phyloP scores from a whole-genome alignment of 148 eudicot genomes.

The Arbutus unedo region DNA sequence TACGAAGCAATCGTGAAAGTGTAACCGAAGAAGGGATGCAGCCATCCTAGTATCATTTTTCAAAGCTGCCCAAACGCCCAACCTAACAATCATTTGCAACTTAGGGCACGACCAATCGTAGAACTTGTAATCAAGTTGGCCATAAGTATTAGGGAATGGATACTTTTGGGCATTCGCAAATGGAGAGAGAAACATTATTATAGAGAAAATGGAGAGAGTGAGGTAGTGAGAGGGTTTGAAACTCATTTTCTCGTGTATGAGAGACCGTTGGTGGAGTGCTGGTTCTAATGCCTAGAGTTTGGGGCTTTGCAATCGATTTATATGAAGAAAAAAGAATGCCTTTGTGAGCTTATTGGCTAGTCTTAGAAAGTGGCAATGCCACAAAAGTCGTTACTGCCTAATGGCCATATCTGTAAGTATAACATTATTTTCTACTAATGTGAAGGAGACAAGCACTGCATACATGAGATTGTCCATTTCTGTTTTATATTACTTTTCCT shows the following conservation, averaged over 20 bases:
- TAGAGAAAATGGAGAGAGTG: background rate
- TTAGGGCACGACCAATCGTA: slow-evolving; percentile 46
- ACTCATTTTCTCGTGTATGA: slow-evolving; percentile 12
- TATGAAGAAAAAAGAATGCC: slow-evolving; percentile 7
- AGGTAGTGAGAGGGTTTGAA: slow-evolving; percentile 6
- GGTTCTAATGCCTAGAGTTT: background rate
- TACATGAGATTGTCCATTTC: background rate
- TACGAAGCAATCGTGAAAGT: slow-evolving; percentile 56
- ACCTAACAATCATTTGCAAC: slow-evolving; percentile 31
- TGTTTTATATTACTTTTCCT: background rate
- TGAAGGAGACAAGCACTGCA: background rate
- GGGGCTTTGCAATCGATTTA: slow-evolving; percentile 18
- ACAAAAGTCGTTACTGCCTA: slow-evolving; percentile 18
- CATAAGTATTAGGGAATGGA: slow-evolving; percentile 3
- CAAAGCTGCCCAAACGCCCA: slow-evolving; percentile 41
- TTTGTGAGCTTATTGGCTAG: slow-evolving; percentile 20
- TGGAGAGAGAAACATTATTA: background rate
- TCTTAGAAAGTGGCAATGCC: slow-evolving; percentile 25
- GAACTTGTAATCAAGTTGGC: slow-evolving; percentile 33
- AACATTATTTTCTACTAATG: background rate
- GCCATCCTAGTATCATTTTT: slow-evolving; percentile 46
- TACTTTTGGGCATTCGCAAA: background rate
- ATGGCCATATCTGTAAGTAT: slow-evolving; percentile 19
- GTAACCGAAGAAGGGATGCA: slow-evolving; percentile 58
- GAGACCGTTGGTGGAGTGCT: background rate